A percentile compares a stretch with the other conserved stretches of the same genome.
phyloP scores from a whole-genome alignment of 176 grass and related monocot species.

The Paspalum notatum region DNA sequence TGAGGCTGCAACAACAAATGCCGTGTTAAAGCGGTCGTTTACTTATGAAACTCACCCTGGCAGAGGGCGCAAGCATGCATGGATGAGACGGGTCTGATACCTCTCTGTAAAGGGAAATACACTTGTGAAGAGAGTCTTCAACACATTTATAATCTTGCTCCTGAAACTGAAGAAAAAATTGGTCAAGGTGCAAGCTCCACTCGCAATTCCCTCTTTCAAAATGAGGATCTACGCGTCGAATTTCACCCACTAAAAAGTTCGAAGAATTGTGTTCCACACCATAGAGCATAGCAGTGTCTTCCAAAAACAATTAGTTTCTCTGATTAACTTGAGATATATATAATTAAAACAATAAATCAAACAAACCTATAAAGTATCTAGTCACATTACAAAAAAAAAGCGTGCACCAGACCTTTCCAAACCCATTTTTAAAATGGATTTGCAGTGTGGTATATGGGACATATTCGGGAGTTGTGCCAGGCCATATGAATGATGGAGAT shows the following conservation, averaged over 20 bases:
- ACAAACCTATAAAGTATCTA: too few relatives aligned
- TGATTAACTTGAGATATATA: neutral
- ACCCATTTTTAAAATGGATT: conserved; percentile 43
- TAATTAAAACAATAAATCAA: too few relatives aligned
- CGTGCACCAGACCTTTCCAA: conserved; percentile 29
- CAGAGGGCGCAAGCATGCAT: neutral
- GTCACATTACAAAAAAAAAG: neutral
- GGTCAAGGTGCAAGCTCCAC: conserved; percentile 10
- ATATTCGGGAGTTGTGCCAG: conserved; percentile 18
- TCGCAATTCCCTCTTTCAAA: neutral
- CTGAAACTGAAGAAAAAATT: conserved; percentile 44
- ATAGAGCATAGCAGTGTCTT: neutral
- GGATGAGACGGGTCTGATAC: conserved; percentile 28
- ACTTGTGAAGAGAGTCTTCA: conserved; percentile 66
- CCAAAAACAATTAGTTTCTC: neutral
- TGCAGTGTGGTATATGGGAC: conserved; percentile 20
- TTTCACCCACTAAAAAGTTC: neutral
- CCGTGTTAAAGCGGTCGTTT: neutral
- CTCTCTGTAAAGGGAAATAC: conserved; percentile 83
- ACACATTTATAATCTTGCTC: conserved; percentile 53
- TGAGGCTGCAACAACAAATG: conserved; percentile 41
- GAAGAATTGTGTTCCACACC: neutral
- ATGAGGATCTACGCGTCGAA: neutral
- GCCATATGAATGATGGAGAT: conserved; percentile 34
- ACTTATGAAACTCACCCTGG: neutral